Percentiles rank a stretch among this genome's conserved stretches.
These are phyloP conservation scores for Lenwebbia sp. DNA, from an alignment of 345 rosid species.

Conservation along the genomic window DNA sequence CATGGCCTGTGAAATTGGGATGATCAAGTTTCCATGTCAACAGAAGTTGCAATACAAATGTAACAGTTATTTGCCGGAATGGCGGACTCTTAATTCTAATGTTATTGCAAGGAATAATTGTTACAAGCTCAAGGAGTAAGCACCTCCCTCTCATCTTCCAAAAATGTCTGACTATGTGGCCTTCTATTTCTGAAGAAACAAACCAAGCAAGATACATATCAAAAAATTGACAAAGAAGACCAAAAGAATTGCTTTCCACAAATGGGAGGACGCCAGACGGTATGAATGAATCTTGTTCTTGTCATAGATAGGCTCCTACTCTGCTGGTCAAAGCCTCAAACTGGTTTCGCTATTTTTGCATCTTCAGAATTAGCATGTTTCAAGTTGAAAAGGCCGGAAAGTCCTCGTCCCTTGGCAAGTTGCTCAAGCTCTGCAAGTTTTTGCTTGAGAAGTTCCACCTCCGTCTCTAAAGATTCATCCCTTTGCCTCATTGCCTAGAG, in stretches of 20 bases:
- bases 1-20: neutral
- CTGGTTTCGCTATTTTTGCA: slow-evolving; percentile 19
- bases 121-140: neutral
- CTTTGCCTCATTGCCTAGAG: slow-evolving; percentile 45
- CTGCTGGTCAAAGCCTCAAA: slow-evolving; percentile 9
- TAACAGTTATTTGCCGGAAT: neutral
- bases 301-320: neutral
- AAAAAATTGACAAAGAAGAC: neutral
- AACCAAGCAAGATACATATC: neutral
- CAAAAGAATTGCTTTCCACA: neutral
- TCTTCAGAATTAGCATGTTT: slow-evolving; percentile 21
- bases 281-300: neutral
- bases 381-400: slow-evolving; percentile 45
- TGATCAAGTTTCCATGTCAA: neutral
- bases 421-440: slow-evolving; percentile 67
- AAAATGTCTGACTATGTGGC: neutral
- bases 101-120: neutral
- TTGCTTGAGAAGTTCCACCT: slow-evolving; percentile 41
- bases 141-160: neutral
- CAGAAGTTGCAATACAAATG: neutral
- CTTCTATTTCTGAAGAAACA: neutral
- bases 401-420: slow-evolving; percentile 58
- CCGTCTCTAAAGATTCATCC: slow-evolving; percentile 50
- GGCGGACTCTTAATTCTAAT: neutral
- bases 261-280: neutral